A percentile compares a stretch with the other conserved stretches of the same genome.
Conservation (phyloP, 768 basidiomycete genomes). For the Rhodotorula graminis region DNA sequence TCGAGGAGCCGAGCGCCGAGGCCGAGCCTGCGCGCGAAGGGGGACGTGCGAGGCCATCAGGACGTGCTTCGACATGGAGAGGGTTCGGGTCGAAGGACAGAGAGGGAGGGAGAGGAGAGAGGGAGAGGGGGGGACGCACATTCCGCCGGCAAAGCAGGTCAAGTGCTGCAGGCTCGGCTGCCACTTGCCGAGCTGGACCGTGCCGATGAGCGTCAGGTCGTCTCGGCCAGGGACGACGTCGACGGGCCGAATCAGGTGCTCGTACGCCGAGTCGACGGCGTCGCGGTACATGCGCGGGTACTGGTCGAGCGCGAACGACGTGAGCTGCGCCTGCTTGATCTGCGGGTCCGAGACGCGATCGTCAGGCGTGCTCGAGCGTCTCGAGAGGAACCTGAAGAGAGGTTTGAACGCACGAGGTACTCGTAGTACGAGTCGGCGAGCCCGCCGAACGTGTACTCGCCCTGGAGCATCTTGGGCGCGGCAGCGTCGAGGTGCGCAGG, state of each 20-base stretch:
- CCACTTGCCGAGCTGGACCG: slow-evolving; percentile 8
- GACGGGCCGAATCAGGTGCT: slow-evolving; percentile 45
- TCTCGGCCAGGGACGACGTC: slow-evolving; percentile 42
- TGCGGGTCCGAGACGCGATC: not conserved
- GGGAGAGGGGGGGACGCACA: too few relatives aligned
- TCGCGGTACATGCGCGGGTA: slow-evolving; percentile 47
- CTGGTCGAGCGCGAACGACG: slow-evolving; percentile 44
- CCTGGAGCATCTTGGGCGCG: slow-evolving; percentile 26
- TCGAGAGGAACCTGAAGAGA: too few relatives aligned
- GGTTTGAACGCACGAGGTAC: slow-evolving; percentile 26
- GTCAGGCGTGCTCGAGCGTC: too few relatives aligned
- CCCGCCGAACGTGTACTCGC: slow-evolving; percentile 48
- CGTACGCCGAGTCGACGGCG: slow-evolving; percentile 46
- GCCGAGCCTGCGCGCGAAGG: slow-evolving; percentile 41
- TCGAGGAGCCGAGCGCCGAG: slow-evolving; percentile 48
- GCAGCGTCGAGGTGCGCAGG: slow-evolving; percentile 21
- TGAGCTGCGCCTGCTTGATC: slow-evolving; percentile 50
- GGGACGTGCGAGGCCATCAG: not conserved
- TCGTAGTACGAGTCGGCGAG: slow-evolving; percentile 43
- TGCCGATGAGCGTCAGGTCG: slow-evolving; percentile 15
- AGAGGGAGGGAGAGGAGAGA: not conserved
- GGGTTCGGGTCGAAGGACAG: too few relatives aligned
- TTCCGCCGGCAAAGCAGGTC: slow-evolving; percentile 50
- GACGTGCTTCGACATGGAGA: not conserved
- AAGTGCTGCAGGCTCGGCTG: slow-evolving; percentile 27